Evolutionary conservation across 768 basidiomycete species (phyloP).

Genomic region (Kwoniella heveanensis): DNA sequence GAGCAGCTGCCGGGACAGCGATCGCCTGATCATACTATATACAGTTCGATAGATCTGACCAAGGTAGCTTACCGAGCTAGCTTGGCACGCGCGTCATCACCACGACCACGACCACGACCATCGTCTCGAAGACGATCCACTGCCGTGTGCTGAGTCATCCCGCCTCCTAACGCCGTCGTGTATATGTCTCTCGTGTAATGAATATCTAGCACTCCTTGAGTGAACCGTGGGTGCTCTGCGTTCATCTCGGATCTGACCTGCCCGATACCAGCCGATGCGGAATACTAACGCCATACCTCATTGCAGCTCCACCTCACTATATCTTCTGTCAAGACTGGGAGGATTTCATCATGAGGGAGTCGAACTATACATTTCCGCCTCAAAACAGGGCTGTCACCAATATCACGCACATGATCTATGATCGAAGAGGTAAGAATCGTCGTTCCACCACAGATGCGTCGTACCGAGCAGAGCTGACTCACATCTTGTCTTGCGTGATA

Average conservation of each 20-base stretch:
- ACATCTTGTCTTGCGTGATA: constrained; percentile 12
- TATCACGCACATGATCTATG: constrained; percentile 91
- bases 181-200: not conserved
- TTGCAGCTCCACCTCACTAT: not conserved
- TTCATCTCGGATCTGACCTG: not conserved
- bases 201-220: not conserved
- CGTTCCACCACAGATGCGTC: not conserved
- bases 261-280: not conserved
- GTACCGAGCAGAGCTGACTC: not conserved
- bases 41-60: not conserved
- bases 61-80: not conserved
- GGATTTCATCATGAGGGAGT: constrained; percentile 75
- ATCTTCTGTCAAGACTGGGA: too few species aligned
- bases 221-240: not conserved
- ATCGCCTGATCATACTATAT: too few species aligned
- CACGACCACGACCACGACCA: not conserved
- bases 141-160: not conserved
- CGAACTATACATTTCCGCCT: constrained; percentile 89
- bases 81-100: not conserved
- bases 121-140: too few species aligned
- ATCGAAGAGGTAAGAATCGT: constrained; percentile 74
- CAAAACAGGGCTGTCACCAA: constrained; percentile 95
- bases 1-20: not conserved
- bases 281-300: not conserved
- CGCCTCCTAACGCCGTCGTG: not conserved